A percentile compares a stretch with the other conserved stretches of the same genome.
These are phyloP conservation scores for Sugiyamaella xylanicola DNA, from an alignment of 1,139 yeast genomes.

Conservation along the genomic window DNA sequence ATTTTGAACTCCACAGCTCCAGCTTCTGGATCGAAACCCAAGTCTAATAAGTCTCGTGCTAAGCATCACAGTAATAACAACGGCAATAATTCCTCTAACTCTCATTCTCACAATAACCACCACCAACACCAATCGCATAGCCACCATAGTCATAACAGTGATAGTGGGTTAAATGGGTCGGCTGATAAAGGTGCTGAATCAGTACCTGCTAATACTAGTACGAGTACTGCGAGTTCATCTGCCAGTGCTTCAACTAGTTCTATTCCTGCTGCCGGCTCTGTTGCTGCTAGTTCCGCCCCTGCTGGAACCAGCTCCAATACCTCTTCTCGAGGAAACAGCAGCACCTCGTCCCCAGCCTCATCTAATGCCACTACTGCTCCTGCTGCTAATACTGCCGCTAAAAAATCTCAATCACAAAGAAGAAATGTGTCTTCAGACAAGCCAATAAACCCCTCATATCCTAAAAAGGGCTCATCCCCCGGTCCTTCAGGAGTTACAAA, in stretches of 20 bases:
- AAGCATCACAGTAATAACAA: conserved; percentile 20
- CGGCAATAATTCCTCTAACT: conserved; percentile 20
- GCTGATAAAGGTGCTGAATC: not conserved
- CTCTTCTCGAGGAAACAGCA: conserved; percentile 12
- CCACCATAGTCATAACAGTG: conserved; percentile 23
- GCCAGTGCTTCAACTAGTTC: not conserved
- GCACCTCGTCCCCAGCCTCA: not conserved
- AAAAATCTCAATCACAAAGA: not conserved
- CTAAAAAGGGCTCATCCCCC: conserved; percentile 9
- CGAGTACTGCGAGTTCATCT: not conserved
- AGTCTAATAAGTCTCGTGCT: conserved; percentile 20
- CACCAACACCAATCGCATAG: conserved; percentile 22
- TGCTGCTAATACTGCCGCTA: conserved; percentile 1
- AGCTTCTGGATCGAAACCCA: conserved; percentile 23
- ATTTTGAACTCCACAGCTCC: conserved; percentile 51
- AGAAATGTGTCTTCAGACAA: conserved; percentile 3
- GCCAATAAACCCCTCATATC: conserved; percentile 12
- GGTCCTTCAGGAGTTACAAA: conserved; percentile 2
- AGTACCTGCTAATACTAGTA: conserved; percentile 1
- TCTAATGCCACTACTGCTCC: conserved; percentile 7
- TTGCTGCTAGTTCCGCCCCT: not conserved
- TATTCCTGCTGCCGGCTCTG: conserved; percentile 11
- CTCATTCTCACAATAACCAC: conserved; percentile 25
- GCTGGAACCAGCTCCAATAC: conserved; percentile 6
- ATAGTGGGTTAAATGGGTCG: conserved; percentile 12